Evolutionary conservation across 1,284 basidiomycete genomes (phyloP).

Genomic region (Puccinia triticina): DNA sequence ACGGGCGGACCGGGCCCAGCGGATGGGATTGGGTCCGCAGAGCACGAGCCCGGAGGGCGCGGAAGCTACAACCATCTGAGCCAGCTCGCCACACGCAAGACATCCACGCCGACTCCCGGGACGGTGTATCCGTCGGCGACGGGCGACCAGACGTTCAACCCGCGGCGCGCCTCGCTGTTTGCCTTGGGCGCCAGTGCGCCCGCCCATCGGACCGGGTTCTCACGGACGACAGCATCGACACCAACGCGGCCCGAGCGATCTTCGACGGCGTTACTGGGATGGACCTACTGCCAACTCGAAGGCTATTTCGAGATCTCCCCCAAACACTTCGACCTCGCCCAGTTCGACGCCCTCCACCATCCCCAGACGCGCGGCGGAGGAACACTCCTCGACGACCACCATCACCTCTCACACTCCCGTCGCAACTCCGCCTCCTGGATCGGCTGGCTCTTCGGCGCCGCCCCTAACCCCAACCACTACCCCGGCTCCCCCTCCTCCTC

Average conservation of each 20-base stretch:
- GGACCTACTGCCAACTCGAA: conserved; percentile 45
- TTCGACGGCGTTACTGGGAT: neutral
- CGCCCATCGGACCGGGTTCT: neutral
- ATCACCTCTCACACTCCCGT: neutral
- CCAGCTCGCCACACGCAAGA: neutral
- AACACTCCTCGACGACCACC: neutral
- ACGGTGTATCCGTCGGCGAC: neutral
- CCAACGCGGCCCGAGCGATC: neutral
- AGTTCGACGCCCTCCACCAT: neutral
- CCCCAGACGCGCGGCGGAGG: conserved; percentile 15
- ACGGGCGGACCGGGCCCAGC: neutral
- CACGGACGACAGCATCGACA: neutral
- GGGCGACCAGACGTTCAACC: neutral
- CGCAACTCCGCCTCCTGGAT: conserved; percentile 13
- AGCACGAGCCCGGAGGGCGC: no score
- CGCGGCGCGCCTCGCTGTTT: neutral
- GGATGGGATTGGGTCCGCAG: no score
- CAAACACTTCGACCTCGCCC: neutral
- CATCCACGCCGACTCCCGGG: neutral
- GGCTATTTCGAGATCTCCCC: conserved; percentile 22
- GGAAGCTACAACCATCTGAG: no score
- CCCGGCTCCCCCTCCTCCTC: neutral
- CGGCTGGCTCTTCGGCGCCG: conserved; percentile 28
- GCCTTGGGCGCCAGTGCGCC: conserved; percentile 5
- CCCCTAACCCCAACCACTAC: neutral